These are phyloP conservation scores for Cerrena zonata DNA, from an alignment of 1,284 basidiomycete genomes.

Conservation along the genomic window DNA sequence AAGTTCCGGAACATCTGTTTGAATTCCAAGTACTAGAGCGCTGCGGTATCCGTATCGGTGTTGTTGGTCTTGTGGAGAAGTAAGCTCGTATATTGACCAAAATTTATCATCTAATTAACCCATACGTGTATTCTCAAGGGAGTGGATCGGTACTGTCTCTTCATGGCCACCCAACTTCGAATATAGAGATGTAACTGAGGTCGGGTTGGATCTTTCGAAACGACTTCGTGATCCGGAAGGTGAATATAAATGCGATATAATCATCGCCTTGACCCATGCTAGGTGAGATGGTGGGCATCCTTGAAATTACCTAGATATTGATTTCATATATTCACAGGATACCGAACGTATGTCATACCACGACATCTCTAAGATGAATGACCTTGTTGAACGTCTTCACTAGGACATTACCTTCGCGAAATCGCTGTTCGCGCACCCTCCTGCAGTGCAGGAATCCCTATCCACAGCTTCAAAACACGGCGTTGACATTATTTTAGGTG, in stretches of 20 bases:
- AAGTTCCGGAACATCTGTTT: conserved; percentile 50
- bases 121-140: conserved; percentile 38
- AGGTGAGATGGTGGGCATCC: conserved; percentile 31
- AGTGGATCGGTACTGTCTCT: conserved; percentile 83
- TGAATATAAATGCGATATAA: conserved; percentile 65
- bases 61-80: conserved; percentile 83
- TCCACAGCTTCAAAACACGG: conserved; percentile 60
- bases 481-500: conserved; percentile 80
- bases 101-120: no score
- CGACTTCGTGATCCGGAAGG: conserved; percentile 69
- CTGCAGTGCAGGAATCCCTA: conserved; percentile 42
- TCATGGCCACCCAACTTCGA: conserved; percentile 74
- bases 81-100: no score
- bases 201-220: conserved; percentile 60
- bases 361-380: neutral
- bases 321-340: conserved; percentile 30
- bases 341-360: conserved; percentile 46
- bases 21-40: conserved; percentile 64
- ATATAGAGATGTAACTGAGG: conserved; percentile 65
- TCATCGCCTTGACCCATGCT: conserved; percentile 80
- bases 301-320: neutral
- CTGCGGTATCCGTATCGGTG: conserved; percentile 63
- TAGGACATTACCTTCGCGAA: conserved; percentile 69
- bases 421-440: conserved; percentile 55
- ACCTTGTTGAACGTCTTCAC: no score